phyloP scores from a whole-genome alignment of 2,329 filamentous ascomycete genomes.

The Ramularia collo-cygni region DNA sequence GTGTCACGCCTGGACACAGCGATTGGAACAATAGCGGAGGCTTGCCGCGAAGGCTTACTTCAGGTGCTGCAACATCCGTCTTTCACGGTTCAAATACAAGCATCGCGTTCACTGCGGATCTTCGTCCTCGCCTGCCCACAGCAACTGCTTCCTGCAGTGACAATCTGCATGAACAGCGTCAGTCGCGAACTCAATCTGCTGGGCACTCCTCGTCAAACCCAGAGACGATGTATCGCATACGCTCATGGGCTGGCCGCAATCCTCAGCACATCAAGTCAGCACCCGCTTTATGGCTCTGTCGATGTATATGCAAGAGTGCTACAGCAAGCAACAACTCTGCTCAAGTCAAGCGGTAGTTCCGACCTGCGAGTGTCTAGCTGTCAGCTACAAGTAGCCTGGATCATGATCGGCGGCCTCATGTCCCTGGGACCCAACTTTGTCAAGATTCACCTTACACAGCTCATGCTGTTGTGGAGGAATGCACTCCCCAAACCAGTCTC shows the following conservation, averaged over 20 bases:
- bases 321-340: conserved; percentile 79
- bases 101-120: conserved; percentile 74
- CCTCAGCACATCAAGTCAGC: conserved; percentile 78
- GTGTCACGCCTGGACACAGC: conserved; percentile 77
- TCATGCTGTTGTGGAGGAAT: conserved; percentile 94
- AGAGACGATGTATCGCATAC: conserved; percentile 79
- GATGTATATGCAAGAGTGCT: conserved; percentile 91
- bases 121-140: conserved; percentile 89
- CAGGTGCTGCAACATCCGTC: conserved; percentile 91
- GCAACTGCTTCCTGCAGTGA: conserved; percentile 82
- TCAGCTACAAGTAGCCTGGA: conserved; percentile 97
- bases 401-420: conserved; percentile 93
- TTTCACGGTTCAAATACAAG: conserved; percentile 90
- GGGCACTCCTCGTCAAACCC: conserved; percentile 66
- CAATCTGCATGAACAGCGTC: conserved; percentile 94
- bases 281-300: conserved; percentile 88
- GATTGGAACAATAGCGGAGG: conserved; percentile 68
- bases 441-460: conserved; percentile 92
- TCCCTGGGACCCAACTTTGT: conserved; percentile 95
- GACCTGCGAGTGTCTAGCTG: conserved; percentile 87
- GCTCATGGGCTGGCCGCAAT: conserved; percentile 87
- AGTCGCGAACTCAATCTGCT: conserved; percentile 77
- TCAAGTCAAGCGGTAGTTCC: conserved; percentile 87
- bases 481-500: conserved; percentile 89
- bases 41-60: conserved; percentile 76